Conservation (phyloP, 208 protist species). For the Porcisia deanei region DNA sequence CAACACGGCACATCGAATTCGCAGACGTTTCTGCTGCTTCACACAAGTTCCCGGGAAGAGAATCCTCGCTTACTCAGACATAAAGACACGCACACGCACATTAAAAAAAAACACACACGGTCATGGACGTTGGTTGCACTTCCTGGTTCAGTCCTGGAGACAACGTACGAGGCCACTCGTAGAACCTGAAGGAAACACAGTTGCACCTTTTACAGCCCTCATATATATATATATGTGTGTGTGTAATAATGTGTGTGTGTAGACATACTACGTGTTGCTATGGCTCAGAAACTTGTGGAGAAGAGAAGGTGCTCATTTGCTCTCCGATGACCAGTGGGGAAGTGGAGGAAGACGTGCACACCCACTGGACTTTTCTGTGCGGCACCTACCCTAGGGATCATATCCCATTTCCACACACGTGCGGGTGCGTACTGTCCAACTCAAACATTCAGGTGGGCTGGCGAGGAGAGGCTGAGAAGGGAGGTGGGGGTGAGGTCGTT, state of each 20-base stretch:
- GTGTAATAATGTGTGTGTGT: no score
- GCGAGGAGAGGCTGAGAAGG: background rate
- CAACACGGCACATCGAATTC: background rate
- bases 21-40: background rate
- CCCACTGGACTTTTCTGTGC: background rate
- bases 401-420: background rate
- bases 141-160: background rate
- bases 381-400: no score
- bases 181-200: background rate
- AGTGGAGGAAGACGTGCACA: background rate
- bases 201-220: no score
- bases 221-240: background rate
- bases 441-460: background rate
- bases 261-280: background rate
- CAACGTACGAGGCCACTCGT: background rate
- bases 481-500: background rate
- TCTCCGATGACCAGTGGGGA: background rate
- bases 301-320: background rate
- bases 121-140: background rate
- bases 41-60: background rate
- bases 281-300: background rate
- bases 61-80: background rate
- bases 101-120: background rate
- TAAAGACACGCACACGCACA: background rate
- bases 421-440: background rate